These are phyloP conservation scores for Coffea humblotiana DNA, from an alignment of 305 asterid genomes.

Conservation along the genomic window DNA sequence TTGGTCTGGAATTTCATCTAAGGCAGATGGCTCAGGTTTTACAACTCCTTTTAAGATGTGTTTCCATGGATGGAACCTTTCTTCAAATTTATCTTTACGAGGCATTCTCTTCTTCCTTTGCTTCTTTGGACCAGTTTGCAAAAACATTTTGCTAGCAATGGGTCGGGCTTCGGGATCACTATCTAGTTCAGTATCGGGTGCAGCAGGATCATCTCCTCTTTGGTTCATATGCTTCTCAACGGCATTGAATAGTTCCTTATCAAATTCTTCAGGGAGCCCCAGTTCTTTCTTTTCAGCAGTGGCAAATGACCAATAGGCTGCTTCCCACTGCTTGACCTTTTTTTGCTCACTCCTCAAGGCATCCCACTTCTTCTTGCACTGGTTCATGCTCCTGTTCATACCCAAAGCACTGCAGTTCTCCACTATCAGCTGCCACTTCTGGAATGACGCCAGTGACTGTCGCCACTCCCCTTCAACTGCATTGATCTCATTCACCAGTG, in stretches of 20 bases:
- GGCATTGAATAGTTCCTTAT: slow-evolving; percentile 50
- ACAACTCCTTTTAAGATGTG: slow-evolving; percentile 41
- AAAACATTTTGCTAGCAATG: slow-evolving; percentile 24
- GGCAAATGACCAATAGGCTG: slow-evolving; percentile 35
- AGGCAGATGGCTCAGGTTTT: slow-evolving; percentile 45
- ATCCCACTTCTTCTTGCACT: slow-evolving; percentile 80
- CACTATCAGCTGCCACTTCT: slow-evolving; percentile 95
- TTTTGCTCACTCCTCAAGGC: slow-evolving; percentile 46
- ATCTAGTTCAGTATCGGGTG: slow-evolving; percentile 60
- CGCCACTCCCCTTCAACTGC: slow-evolving; percentile 82
- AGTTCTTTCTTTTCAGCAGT: slow-evolving; percentile 18
- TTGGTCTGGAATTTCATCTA: slow-evolving; percentile 23
- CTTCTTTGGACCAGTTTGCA: slow-evolving; percentile 60
- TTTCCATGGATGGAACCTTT: slow-evolving; percentile 66
- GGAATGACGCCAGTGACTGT: slow-evolving; percentile 70
- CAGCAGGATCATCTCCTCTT: slow-evolving; percentile 28
- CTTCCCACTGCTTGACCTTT: slow-evolving; percentile 35
- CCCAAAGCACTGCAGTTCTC: slow-evolving; percentile 72
- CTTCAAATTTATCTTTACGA: slow-evolving; percentile 45
- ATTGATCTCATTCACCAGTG: slow-evolving; percentile 70
- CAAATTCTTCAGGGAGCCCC: slow-evolving; percentile 33
- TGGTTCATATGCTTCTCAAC: slow-evolving; percentile 42
- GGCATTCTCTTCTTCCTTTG: slow-evolving; percentile 55
- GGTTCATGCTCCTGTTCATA: slow-evolving; percentile 65
- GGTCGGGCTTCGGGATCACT: slow-evolving; percentile 54